A percentile compares a stretch with the other conserved stretches of the same genome.
Evolutionary conservation across 139 green algal species (phyloP).

Genomic region (Chlamydomonas schloesseri): DNA sequence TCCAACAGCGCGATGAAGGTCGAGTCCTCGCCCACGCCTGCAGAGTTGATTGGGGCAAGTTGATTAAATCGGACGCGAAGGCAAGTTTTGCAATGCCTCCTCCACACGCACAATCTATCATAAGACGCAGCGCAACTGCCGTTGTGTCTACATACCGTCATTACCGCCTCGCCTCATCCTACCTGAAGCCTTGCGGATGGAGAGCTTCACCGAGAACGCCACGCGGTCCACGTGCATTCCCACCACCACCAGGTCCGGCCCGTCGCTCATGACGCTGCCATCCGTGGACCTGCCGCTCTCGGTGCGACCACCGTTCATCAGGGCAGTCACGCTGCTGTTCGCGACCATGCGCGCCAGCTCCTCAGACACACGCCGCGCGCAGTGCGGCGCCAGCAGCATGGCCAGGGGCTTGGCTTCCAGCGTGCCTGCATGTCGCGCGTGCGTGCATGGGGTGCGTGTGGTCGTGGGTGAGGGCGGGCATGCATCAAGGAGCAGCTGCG

Average conservation of each 20-base stretch:
- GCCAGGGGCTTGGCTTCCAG: conserved; percentile 29
- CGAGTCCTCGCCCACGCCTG: conserved; percentile 40
- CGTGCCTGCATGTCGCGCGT: not conserved
- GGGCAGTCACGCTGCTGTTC: not conserved
- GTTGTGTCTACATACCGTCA: too few species aligned
- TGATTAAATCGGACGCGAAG: too few species aligned
- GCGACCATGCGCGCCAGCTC: not conserved
- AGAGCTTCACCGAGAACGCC: conserved; percentile 8
- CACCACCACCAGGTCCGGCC: not conserved
- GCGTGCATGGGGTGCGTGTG: too few species aligned
- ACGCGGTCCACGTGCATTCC: conserved; percentile 21
- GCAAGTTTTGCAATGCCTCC: too few species aligned
- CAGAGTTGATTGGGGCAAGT: too few species aligned
- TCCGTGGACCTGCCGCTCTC: too few species aligned
- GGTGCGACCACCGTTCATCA: not conserved
- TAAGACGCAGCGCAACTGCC: too few species aligned
- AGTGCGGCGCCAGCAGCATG: conserved; percentile 10
- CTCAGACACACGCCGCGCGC: not conserved
- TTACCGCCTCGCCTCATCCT: too few species aligned
- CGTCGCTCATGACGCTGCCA: too few species aligned
- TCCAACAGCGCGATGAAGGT: conserved; percentile 26
- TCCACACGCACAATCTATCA: too few species aligned
- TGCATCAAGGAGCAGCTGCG: too few species aligned
- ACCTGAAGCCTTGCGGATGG: conserved; percentile 9
- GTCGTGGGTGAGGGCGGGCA: too few species aligned